Evolutionary conservation across 345 rosid species (phyloP), one percentile per base, ranked within the genome.

Genomic region (Jatropha curcas): DNA sequence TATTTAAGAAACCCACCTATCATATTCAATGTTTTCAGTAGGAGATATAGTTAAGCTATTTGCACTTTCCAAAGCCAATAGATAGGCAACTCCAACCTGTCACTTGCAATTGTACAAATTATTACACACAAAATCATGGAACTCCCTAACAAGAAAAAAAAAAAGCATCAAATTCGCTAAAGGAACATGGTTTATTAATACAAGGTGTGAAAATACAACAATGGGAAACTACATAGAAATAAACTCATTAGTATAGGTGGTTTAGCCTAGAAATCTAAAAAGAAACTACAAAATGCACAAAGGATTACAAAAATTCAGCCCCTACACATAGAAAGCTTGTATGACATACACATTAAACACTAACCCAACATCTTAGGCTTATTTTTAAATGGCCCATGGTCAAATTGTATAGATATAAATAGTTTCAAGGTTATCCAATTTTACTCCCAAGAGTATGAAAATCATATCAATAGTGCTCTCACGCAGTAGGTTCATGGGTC

Each of bases 51-150:
- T 67, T 73, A 95, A 79, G 76, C 71, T 76, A 78, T 95, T 95
- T 76, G 98, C 97, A 83, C 55, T 80, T 82, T 95, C 98, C 48
- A 92, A 82, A 83, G 97, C 99, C 80, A 95, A 81, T 78, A 95
- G 87, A 77, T 92, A 92, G 37, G 99, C 94, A 79, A 91, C 82
- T 74, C 99, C 97, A 75, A 83, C 97, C 97, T 90, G 87, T 77
- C 57, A 78, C 48, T 62, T 43, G 22, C 13, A 61, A 50, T 61
- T 7, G 30, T 16, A 11, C 2, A 37, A 39, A 55, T 65, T 45
- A 71, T 20, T 57, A 33, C 30, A 12, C 1, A 8, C 43, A 53
- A 62, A 39, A 63, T 5, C 11, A 24, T 22, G 52, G 22, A 58
- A 27, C 48, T 70, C 27, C 55, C 2, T 27, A 9, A 34, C 4